These are phyloP conservation scores for Mucor lusitanicus DNA, from an alignment of 371 early-diverging fungal genomes.

Conservation along the genomic window DNA sequence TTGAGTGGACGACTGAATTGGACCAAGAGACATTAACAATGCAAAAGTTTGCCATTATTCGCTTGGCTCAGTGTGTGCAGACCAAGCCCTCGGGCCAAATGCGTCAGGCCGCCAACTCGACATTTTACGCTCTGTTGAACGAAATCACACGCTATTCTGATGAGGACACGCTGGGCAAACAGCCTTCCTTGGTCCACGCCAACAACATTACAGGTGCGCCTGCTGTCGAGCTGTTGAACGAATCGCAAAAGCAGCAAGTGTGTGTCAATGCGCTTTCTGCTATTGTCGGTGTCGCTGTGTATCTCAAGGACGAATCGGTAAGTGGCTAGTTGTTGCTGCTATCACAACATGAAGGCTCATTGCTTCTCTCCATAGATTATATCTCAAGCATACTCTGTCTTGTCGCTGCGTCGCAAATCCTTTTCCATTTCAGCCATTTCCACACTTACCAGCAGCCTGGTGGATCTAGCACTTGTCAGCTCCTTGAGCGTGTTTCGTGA, in stretches of 20 bases:
- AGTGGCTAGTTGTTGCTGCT: neutral
- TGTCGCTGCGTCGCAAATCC: constrained; percentile 57
- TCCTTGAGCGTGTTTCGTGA: constrained; percentile 52
- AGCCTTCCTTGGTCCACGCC: neutral
- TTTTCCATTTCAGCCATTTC: constrained; percentile 51
- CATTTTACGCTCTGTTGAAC: constrained; percentile 59
- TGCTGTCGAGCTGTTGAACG: constrained; percentile 34
- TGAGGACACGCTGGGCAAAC: constrained; percentile 9
- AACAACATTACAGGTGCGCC: constrained; percentile 40
- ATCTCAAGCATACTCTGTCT: constrained; percentile 62
- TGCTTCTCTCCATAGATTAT: constrained; percentile 58
- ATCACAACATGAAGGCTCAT: too few relatives aligned
- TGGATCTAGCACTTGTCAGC: constrained; percentile 64
- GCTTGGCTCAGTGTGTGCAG: constrained; percentile 62
- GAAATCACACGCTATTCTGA: constrained; percentile 52
- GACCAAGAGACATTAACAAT: constrained; percentile 21
- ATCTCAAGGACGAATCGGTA: constrained; percentile 62
- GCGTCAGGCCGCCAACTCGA: constrained; percentile 53
- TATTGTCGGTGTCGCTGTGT: constrained; percentile 65
- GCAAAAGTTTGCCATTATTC: constrained; percentile 59
- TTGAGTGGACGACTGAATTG: constrained; percentile 40
- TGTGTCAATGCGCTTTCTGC: constrained; percentile 61
- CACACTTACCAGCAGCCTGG: constrained; percentile 56
- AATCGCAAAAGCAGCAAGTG: constrained; percentile 55
- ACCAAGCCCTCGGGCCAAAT: constrained; percentile 42